These are phyloP conservation scores for Hirsutella thompsonii DNA, from an alignment of 2,329 filamentous ascomycete genomes.

Conservation along the genomic window DNA sequence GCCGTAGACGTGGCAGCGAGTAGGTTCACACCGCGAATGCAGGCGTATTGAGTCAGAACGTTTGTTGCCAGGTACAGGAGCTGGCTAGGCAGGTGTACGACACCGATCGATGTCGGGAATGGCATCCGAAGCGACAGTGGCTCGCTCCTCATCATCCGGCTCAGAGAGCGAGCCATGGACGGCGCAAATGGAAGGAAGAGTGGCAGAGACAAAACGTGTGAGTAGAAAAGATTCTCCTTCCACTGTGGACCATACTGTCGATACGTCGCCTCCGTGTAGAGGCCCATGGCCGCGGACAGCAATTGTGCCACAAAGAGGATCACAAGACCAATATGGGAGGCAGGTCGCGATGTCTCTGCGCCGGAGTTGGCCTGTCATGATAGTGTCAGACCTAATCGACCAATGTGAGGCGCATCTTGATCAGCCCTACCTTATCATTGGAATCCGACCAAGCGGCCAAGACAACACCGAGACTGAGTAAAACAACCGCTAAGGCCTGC, in stretches of 20 bases:
- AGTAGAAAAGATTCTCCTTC: slow-evolving; percentile 96
- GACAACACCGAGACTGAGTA: slow-evolving; percentile 78
- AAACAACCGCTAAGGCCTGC: slow-evolving; percentile 68
- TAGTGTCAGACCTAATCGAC: background rate
- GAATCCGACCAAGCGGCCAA: slow-evolving; percentile 85
- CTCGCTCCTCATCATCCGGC: slow-evolving; percentile 48
- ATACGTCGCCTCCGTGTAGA: slow-evolving; percentile 90
- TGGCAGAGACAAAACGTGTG: slow-evolving; percentile 61
- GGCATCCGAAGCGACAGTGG: slow-evolving; percentile 29
- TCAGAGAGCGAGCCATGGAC: slow-evolving; percentile 51
- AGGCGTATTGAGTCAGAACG: slow-evolving; percentile 83
- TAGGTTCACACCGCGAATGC: slow-evolving; percentile 93
- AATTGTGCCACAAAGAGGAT: slow-evolving; percentile 83
- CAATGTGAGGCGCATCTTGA: background rate
- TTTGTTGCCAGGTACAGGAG: slow-evolving; percentile 61
- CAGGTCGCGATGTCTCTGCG: slow-evolving; percentile 10
- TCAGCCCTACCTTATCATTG: slow-evolving; percentile 55
- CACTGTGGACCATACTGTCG: slow-evolving; percentile 75
- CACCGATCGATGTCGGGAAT: slow-evolving; percentile 5
- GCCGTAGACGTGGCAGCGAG: slow-evolving; percentile 80
- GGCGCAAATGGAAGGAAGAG: slow-evolving; percentile 63
- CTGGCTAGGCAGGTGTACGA: slow-evolving; percentile 45
- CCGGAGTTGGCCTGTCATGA: background rate
- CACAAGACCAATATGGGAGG: slow-evolving; percentile 52
- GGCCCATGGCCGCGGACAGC: slow-evolving; percentile 84